A percentile compares a stretch with the other conserved stretches of the same genome.
Evolutionary conservation across 306 rosid species (phyloP).

Genomic region (Trifolium fragiferum): DNA sequence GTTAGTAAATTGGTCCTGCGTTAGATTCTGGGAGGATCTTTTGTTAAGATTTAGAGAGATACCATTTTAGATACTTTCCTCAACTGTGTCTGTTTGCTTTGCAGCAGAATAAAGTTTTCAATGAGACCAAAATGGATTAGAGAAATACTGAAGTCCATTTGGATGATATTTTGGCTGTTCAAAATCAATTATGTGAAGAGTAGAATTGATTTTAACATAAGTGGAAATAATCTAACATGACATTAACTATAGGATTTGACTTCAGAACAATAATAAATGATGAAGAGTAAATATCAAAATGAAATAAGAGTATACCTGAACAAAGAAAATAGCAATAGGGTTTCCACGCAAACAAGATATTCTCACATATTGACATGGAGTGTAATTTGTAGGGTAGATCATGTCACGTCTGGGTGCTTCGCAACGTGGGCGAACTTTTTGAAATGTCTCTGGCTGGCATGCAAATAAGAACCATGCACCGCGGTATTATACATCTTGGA

Average conservation of each 20-base stretch:
- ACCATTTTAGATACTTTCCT: not conserved
- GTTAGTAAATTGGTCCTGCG: not conserved
- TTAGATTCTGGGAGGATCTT: not conserved
- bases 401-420: conserved; percentile 96
- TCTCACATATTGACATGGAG: conserved; percentile 90
- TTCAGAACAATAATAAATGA: conserved; percentile 19
- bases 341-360: conserved; percentile 96
- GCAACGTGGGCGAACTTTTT: conserved; percentile 89
- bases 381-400: conserved; percentile 83
- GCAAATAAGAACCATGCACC: conserved; percentile 29
- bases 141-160: not conserved
- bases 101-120: too few species aligned
- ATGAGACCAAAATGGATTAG: too few species aligned
- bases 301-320: conserved; percentile 62
- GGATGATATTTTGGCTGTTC: not conserved
- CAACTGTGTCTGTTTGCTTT: not conserved
- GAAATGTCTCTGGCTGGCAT: conserved; percentile 89
- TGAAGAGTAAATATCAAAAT: conserved; percentile 25
- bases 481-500: conserved; percentile 13
- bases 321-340: conserved; percentile 91
- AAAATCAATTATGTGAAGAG: not conserved
- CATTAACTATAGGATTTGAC: conserved; percentile 13
- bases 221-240: conserved; percentile 4
- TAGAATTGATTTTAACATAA: not conserved
- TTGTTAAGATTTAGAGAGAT: not conserved